phyloP scores from a whole-genome alignment of 2,329 filamentous ascomycete genomes.

The Cadophora sp. region DNA sequence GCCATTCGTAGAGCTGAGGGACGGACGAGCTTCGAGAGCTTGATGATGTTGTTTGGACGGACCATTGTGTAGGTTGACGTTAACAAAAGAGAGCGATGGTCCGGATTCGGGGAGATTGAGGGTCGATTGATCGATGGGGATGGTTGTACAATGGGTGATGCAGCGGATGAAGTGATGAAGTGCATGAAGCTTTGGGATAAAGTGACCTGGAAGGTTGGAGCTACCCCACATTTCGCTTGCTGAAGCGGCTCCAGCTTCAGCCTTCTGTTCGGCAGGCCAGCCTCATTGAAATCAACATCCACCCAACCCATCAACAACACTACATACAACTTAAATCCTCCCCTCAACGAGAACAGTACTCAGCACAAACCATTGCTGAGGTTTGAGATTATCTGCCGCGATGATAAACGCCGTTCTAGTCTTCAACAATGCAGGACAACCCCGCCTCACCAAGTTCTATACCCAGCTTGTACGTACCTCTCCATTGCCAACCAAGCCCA shows the following conservation, averaged over 20 bases:
- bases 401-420: conserved; percentile 99
- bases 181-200: conserved; percentile 24
- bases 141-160: neutral
- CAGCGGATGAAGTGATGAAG: neutral
- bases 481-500: neutral
- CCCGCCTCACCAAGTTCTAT: conserved; percentile 97
- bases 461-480: conserved; percentile 78
- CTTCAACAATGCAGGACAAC: conserved; percentile 98
- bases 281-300: conserved; percentile 8
- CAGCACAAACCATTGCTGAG: neutral
- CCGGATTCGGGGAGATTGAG: neutral
- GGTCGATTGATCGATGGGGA: neutral
- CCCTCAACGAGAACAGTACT: neutral
- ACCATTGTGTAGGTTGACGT: neutral
- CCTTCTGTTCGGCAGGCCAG: conserved; percentile 6
- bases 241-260: neutral
- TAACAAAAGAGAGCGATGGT: neutral
- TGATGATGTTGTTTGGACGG: conserved; percentile 16
- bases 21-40: conserved; percentile 19
- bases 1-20: conserved; percentile 7
- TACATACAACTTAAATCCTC: neutral
- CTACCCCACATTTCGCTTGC: conserved; percentile 31
- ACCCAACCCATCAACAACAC: neutral
- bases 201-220: conserved; percentile 3
- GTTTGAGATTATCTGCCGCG: neutral